Base-by-base conservation (phyloP, 2,329 filamentous ascomycete genomes). In the Pyricularia pennisetigena region DNA sequence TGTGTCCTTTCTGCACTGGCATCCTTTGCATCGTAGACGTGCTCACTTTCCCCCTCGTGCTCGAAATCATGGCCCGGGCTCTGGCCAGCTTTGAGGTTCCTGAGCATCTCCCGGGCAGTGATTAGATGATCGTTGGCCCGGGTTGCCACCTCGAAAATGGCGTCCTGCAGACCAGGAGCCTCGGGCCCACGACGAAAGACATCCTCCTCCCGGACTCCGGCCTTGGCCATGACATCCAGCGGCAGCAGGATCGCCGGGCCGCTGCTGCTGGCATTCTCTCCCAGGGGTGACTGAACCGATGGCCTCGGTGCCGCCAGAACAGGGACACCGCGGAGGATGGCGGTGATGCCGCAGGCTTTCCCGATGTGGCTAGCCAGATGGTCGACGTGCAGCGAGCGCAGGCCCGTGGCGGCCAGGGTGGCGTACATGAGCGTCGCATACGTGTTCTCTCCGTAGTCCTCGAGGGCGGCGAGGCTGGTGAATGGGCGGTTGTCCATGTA, bases 111-210 rank as follows among this genome's bases (percentile, higher is more conserved):
- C 69, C 93, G 84, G 1, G 91, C 94, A 0, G 94, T 98, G 72
- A 97, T 97, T 41, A 99, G 82, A 78, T 99, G 95, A 76, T 99
- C 95, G 75, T 96, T 96, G 7, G 95, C 95, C 54, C 94, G 87
- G 0, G 95, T 99, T 0, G 95, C 95, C 16, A 99, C 92, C 4
- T 88, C 85, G 78, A 98, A 99, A 0, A 98, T 88, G 3, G 94
- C 94, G 77, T 99, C 94, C 70, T 91, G 88, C 23, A 98, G 82
- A 0, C 94, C 94, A 0, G 87, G 83, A 0, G 94, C 94, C n/a
- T 86, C 80, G 0, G 90, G 88, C 0, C 94, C 94, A 61, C 88
- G 84, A 9, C 94, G 86, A 69, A 97, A 91, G 0, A 99, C 90
- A 62, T 97, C 92, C 76, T 99, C 95, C 76, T 98, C 94, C 67